Percentiles rank a stretch among this genome's conserved stretches.
These are phyloP conservation scores for Geotrichum phurueaensis DNA, from an alignment of 1,139 yeast genomes.

Conservation along the genomic window DNA sequence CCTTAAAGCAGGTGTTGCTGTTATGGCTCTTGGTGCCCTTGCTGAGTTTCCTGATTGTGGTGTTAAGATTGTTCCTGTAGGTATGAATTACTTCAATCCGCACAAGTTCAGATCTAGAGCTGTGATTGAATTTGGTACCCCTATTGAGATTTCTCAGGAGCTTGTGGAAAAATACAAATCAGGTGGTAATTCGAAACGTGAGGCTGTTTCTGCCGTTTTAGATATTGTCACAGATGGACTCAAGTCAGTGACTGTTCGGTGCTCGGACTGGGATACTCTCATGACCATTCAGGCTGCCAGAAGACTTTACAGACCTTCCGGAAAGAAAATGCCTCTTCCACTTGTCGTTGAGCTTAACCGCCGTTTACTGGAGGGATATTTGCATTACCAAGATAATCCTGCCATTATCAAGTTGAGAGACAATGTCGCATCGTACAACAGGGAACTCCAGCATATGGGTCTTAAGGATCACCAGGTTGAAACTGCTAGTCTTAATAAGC, in stretches of 20 bases:
- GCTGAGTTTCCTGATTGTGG: conserved; percentile 59
- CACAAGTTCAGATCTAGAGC: conserved; percentile 93
- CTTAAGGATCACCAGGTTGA: conserved; percentile 90
- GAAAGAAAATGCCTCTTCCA: conserved; percentile 68
- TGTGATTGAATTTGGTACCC: conserved; percentile 88
- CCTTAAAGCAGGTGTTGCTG: conserved; percentile 93
- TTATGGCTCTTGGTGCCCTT: conserved; percentile 94
- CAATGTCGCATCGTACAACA: conserved; percentile 64
- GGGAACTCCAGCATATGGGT: conserved; percentile 57
- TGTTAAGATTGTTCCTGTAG: conserved; percentile 88
- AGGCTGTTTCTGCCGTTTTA: conserved; percentile 66
- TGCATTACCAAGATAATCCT: conserved; percentile 66
- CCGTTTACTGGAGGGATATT: conserved; percentile 73
- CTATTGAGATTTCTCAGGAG: conserved; percentile 62
- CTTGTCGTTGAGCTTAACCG: conserved; percentile 86
- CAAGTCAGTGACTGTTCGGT: conserved; percentile 83
- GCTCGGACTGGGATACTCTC: conserved; percentile 87
- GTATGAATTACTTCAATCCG: conserved; percentile 95
- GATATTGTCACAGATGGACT: conserved; percentile 69
- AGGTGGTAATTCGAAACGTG: conserved; percentile 54
- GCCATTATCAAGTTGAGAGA: conserved; percentile 54
- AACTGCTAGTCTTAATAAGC: conserved; percentile 48
- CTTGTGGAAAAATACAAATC: conserved; percentile 57
- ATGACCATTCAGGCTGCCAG: conserved; percentile 92
- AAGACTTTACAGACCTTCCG: conserved; percentile 76